These are phyloP conservation scores for Trichocladium antarcticum DNA, from an alignment of 495 filamentous ascomycete species.

Conservation along the genomic window DNA sequence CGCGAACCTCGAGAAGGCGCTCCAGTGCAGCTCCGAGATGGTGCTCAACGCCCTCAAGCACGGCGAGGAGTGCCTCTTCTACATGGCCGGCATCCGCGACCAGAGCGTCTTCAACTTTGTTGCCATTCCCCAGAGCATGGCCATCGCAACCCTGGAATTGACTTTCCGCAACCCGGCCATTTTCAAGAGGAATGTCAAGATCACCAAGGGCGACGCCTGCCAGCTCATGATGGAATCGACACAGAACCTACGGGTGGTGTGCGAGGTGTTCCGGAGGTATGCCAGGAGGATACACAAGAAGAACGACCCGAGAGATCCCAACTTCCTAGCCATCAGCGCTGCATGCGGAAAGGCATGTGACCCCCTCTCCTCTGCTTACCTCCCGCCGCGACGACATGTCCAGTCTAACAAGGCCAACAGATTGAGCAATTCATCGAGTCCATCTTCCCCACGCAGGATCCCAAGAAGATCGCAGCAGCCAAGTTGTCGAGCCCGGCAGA, in stretches of 20 bases:
- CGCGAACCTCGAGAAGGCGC: constrained; percentile 63
- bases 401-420: constrained; percentile 33
- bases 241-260: constrained; percentile 72
- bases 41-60: constrained; percentile 78
- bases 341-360: constrained; percentile 71
- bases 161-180: constrained; percentile 88
- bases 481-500: constrained; percentile 10
- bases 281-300: constrained; percentile 78
- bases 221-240: constrained; percentile 83
- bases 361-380: background rate
- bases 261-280: constrained; percentile 66
- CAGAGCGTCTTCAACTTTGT: constrained; percentile 99
- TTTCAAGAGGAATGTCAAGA: constrained; percentile 85
- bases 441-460: constrained; percentile 66
- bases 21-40: constrained; percentile 92
- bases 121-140: constrained; percentile 97
- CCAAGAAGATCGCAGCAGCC: constrained; percentile 33
- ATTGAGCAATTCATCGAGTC: constrained; percentile 96
- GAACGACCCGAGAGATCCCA: constrained; percentile 88
- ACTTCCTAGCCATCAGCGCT: constrained; percentile 85
- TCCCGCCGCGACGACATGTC: background rate
- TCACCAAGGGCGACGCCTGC: constrained; percentile 90
- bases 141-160: constrained; percentile 83
- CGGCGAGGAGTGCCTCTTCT: constrained; percentile 88
- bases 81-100: constrained; percentile 90